These are phyloP conservation scores for Penicillium subrubescens DNA, from an alignment of 495 filamentous ascomycete species.

Conservation along the genomic window DNA sequence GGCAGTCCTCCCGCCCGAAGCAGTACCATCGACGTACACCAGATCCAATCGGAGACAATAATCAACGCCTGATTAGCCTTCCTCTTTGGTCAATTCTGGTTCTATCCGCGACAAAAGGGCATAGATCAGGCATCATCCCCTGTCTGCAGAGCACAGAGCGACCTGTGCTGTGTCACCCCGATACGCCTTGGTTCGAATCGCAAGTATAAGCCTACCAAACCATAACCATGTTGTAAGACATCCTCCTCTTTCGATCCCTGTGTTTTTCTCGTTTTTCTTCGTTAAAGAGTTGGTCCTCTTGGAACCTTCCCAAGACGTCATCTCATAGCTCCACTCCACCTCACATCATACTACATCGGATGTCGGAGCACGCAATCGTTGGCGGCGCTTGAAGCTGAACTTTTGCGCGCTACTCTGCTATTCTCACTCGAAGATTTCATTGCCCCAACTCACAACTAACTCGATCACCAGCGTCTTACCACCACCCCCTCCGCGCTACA, in stretches of 20 bases:
- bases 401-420: neutral
- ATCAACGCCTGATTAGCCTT: neutral
- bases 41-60: neutral
- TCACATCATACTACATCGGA: conserved; percentile 3
- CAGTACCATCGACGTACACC: neutral
- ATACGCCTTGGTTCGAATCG: conserved; percentile 14
- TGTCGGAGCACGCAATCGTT: conserved; percentile 3
- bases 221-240: conserved; percentile 42
- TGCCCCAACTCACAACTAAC: conserved; percentile 24
- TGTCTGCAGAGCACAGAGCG: neutral
- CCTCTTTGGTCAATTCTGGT: neutral
- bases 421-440: neutral
- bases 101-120: neutral
- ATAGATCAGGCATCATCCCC: neutral
- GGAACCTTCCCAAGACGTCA: conserved; percentile 1
- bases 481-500: conserved; percentile 83
- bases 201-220: conserved; percentile 14
- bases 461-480: conserved; percentile 66
- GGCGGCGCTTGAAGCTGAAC: neutral
- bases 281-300: neutral
- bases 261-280: neutral
- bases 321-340: neutral
- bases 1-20: neutral
- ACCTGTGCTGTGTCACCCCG: conserved; percentile 11
- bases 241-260: conserved; percentile 6